A percentile compares a stretch with the other conserved stretches of the same genome.
Evolutionary conservation across 306 rosid genomes (phyloP).

Genomic region (Senna siamea): DNA sequence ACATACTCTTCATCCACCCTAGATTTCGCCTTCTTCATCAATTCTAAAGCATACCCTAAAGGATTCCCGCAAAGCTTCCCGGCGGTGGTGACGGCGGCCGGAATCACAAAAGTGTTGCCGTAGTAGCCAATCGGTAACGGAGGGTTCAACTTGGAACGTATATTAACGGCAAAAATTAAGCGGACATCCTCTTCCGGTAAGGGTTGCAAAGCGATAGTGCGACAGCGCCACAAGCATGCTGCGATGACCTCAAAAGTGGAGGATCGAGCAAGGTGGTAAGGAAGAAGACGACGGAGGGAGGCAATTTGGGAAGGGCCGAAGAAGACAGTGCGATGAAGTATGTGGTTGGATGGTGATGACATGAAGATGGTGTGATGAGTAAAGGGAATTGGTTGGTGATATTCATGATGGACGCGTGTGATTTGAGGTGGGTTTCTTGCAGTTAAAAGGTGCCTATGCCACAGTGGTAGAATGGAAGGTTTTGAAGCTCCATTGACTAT

Average conservation of each 20-base stretch:
- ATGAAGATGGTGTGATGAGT: not conserved
- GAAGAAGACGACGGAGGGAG: not conserved
- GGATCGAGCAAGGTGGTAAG: not conserved
- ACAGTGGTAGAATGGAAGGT: not conserved
- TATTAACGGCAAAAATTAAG: not conserved
- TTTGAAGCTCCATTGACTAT: not conserved
- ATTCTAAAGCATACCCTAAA: constrained; percentile 33
- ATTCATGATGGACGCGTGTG: not conserved
- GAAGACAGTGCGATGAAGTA: not conserved
- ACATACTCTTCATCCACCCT: not conserved
- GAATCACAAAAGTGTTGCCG: too few species aligned
- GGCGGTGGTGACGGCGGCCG: too few species aligned
- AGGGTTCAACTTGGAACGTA: not conserved
- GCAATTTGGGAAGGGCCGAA: not conserved
- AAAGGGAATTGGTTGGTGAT: not conserved
- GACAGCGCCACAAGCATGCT: not conserved
- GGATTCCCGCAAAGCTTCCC: too few species aligned
- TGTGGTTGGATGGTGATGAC: not conserved
- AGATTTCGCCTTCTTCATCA: not conserved
- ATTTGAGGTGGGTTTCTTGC: constrained; percentile 9
- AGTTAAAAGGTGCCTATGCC: not conserved
- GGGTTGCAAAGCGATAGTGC: not conserved
- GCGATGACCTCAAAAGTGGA: not conserved
- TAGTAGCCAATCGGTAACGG: not conserved
- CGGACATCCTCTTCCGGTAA: not conserved